Evolutionary conservation across 1,284 basidiomycete genomes (phyloP).

Genomic region (Ustilago shanxiensis): DNA sequence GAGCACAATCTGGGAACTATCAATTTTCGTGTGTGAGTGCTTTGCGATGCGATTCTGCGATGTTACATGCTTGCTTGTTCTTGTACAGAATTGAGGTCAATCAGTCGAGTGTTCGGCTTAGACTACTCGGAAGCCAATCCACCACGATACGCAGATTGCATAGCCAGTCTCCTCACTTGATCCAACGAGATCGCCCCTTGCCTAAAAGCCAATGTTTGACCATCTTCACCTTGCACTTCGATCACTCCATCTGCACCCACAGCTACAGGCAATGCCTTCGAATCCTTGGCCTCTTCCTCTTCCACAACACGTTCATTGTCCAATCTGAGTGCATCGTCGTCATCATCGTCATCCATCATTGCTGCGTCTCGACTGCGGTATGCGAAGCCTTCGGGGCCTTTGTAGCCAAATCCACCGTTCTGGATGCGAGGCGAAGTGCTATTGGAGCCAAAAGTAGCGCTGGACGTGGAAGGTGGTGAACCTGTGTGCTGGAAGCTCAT

Average conservation of each 20-base stretch:
- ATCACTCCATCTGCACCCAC: constrained; percentile 56
- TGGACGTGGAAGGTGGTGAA: constrained; percentile 34
- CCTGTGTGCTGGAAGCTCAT: constrained; percentile 56
- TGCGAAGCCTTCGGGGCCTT: constrained; percentile 31
- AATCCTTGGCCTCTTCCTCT: constrained; percentile 35
- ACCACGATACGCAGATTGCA: constrained; percentile 59
- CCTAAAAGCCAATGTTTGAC: constrained; percentile 61
- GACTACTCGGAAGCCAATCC: constrained; percentile 73
- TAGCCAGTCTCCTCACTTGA: constrained; percentile 62
- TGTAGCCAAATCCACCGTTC: constrained; percentile 41
- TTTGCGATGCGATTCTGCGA: neutral
- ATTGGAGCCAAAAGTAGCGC: constrained; percentile 19
- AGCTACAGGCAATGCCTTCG: constrained; percentile 39
- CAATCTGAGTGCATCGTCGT: constrained; percentile 59
- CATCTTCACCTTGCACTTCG: constrained; percentile 65
- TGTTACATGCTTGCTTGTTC: too few species aligned
- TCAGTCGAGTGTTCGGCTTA: neutral
- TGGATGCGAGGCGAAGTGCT: constrained; percentile 27
- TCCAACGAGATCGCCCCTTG: constrained; percentile 66
- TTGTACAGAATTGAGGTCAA: too few species aligned
- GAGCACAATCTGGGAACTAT: too few species aligned
- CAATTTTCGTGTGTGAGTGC: too few species aligned
- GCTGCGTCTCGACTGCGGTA: constrained; percentile 38
- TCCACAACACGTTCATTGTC: constrained; percentile 35
- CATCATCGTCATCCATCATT: constrained; percentile 60